These are phyloP conservation scores for Oropetium thomaeum DNA, from an alignment of 176 grass and related monocot species.

Conservation along the genomic window DNA sequence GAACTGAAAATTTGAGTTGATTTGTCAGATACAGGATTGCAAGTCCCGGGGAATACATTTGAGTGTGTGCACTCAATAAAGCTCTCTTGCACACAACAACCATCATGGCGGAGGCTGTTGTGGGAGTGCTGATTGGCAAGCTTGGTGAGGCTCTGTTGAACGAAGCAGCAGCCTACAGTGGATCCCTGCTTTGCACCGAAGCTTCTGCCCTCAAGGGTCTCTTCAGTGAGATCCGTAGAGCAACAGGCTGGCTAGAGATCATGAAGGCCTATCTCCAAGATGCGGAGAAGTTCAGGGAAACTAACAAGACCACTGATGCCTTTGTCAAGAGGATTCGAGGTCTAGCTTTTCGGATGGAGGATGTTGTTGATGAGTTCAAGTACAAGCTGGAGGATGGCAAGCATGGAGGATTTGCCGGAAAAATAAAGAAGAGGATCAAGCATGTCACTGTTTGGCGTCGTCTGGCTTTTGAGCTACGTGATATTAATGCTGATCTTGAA, in stretches of 20 bases:
- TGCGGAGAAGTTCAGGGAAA: background rate
- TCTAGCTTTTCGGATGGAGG: background rate
- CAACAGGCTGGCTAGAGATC: background rate
- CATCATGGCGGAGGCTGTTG: constrained; percentile 10
- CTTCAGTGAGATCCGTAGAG: background rate
- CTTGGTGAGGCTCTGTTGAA: background rate
- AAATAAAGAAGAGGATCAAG: background rate
- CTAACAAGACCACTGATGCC: background rate
- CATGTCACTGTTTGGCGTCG: background rate
- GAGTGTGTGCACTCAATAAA: background rate
- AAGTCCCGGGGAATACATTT: no score
- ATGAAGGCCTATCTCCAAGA: background rate
- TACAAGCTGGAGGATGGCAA: background rate
- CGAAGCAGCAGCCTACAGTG: background rate
- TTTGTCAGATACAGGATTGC: background rate
- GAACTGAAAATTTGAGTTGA: background rate
- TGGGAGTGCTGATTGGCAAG: background rate
- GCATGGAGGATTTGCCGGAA: background rate
- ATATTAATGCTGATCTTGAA: background rate
- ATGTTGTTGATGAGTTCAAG: constrained; percentile 6
- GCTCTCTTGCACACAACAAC: background rate
- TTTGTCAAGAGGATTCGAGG: background rate
- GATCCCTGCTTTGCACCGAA: background rate
- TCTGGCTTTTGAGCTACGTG: background rate
- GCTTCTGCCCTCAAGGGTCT: background rate